A percentile compares a stretch with the other conserved stretches of the same genome.
These are phyloP conservation scores for Aspergillus campestris DNA, from an alignment of 495 filamentous ascomycete species.

Conservation along the genomic window DNA sequence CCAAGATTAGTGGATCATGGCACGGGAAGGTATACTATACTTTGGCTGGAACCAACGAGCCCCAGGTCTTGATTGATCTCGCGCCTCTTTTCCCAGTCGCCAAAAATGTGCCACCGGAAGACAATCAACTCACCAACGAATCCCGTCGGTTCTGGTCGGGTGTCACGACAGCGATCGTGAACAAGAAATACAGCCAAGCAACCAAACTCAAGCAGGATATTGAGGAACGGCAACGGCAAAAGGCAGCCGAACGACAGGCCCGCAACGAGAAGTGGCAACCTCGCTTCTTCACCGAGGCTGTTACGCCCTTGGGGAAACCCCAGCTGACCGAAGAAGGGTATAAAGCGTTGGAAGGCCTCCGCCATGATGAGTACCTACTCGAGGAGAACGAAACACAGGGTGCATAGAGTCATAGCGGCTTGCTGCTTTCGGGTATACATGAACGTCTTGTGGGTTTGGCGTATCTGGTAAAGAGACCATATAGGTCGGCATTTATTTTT, in stretches of 20 bases:
- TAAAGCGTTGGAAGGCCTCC: conserved; percentile 59
- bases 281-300: conserved; percentile 75
- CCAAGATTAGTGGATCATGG: conserved; percentile 80
- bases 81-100: conserved; percentile 64
- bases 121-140: conserved; percentile 79
- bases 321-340: conserved; percentile 70
- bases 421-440: conserved; percentile 1
- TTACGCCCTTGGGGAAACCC: conserved; percentile 68
- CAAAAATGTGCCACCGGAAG: conserved; percentile 68
- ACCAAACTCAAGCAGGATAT: conserved; percentile 84
- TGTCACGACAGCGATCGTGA: conserved; percentile 79
- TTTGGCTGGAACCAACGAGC: conserved; percentile 46
- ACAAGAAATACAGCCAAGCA: conserved; percentile 75
- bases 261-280: conserved; percentile 66
- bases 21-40: conserved; percentile 62
- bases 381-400: conserved; percentile 38
- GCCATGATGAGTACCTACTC: conserved; percentile 50
- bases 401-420: conserved; percentile 21
- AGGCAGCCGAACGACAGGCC: conserved; percentile 66
- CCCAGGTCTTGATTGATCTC: conserved; percentile 77
- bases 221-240: conserved; percentile 80
- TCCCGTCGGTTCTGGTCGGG: conserved; percentile 79
- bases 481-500: not conserved
- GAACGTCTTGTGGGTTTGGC: conserved; percentile 2
- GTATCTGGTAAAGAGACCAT: not conserved